A percentile compares a stretch with the other conserved stretches of the same genome.
phyloP scores from a whole-genome alignment of 495 filamentous ascomycete species.

The Pseudoneurospora amorphoporcata region DNA sequence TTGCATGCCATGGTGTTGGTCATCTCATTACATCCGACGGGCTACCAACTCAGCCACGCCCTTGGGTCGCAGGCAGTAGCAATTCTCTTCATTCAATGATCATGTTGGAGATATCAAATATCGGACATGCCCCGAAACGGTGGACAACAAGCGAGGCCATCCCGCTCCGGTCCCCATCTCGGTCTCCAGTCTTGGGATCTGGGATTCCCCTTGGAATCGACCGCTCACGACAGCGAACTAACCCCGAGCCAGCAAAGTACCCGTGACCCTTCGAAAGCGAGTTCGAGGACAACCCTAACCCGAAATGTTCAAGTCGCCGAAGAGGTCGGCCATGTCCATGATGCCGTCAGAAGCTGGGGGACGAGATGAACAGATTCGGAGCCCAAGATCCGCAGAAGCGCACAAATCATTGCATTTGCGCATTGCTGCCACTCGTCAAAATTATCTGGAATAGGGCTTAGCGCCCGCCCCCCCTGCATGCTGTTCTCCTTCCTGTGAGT shows the following conservation, averaged over 20 bases:
- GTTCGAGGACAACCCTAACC: background rate
- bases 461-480: conserved; percentile 10
- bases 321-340: no score
- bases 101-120: background rate
- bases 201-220: background rate
- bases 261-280: background rate
- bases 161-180: background rate
- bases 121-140: background rate
- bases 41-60: background rate
- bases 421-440: conserved; percentile 27
- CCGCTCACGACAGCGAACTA: background rate
- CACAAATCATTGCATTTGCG: background rate
- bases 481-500: background rate
- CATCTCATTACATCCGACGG: background rate
- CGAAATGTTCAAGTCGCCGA: background rate
- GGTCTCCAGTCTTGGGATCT: background rate
- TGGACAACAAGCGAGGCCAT: background rate
- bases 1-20: background rate
- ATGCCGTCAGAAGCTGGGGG: no score
- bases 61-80: background rate
- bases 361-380: background rate
- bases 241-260: background rate
- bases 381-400: background rate
- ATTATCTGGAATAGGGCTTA: conserved; percentile 36
- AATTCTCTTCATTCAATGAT: background rate